Percentiles rank a stretch among this genome's conserved stretches.
Conservation (phyloP, 768 basidiomycete genomes). For the Kwoniella newhampshirensis region DNA sequence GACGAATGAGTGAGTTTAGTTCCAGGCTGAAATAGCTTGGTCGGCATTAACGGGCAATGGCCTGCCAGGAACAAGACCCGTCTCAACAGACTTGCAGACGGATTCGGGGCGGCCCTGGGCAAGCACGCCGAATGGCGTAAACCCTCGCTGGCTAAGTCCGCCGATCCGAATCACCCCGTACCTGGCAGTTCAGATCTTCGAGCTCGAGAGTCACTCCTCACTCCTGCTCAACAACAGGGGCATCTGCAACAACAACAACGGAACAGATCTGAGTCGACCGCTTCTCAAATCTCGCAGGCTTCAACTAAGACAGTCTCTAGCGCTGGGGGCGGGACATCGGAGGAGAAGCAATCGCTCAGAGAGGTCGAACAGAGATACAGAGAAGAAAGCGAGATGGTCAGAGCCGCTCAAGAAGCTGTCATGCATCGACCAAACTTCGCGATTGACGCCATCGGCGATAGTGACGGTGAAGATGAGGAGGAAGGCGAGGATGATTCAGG, state of each 20-base stretch:
- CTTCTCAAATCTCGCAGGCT: conserved; percentile 38
- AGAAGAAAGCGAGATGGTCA: conserved; percentile 61
- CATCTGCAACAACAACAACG: conserved; percentile 25
- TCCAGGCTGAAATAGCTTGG: too few relatives aligned
- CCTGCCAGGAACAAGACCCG: conserved; percentile 73
- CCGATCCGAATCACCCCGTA: conserved; percentile 63
- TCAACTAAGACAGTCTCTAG: conserved; percentile 36
- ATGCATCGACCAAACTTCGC: conserved; percentile 93
- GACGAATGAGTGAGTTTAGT: conserved; percentile 63
- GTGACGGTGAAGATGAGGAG: conserved; percentile 66
- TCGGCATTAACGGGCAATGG: too few relatives aligned
- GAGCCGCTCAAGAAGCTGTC: conserved; percentile 74
- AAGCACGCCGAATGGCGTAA: conserved; percentile 64
- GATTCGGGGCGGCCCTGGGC: conserved; percentile 89
- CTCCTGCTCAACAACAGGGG: conserved; percentile 54
- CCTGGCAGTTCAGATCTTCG: conserved; percentile 64
- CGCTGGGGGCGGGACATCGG: conserved; percentile 33
- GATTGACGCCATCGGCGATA: conserved; percentile 90
- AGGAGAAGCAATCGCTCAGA: conserved; percentile 59
- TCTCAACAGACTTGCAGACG: conserved; percentile 89
- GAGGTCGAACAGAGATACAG: conserved; percentile 45
- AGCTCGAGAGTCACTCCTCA: conserved; percentile 79
- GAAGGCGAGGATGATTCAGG: conserved; percentile 66
- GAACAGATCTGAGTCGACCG: conserved; percentile 51
- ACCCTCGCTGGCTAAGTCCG: conserved; percentile 77